Base-by-base conservation (phyloP, 306 rosid genomes). In the Dalbergia cochinchinensis region DNA sequence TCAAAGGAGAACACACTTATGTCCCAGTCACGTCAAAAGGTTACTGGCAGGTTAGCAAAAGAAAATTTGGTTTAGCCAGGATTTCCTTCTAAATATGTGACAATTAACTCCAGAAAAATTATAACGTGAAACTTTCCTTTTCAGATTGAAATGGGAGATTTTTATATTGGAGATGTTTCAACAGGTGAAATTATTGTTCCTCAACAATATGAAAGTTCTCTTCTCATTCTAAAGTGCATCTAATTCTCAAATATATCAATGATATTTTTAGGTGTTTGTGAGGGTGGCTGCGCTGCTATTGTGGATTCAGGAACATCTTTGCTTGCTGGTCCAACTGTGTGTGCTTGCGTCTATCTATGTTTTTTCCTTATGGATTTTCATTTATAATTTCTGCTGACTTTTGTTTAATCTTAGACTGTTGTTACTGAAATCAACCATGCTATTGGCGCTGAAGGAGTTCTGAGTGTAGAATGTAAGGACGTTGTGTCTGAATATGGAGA, bases 271-370 rank as follows among this genome's bases (percentile, higher is more conserved):
- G 98, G 97, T 80, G 88, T 88, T 59, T 92, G 97, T 67, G 82
- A 73, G 45, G 89, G 87, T 48, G 97, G 97, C 26, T 92, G 98
- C 82, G 94, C 91, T 83, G 96, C 94, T 66, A 81, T 90, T 80
- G 91, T 91, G 85, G 98, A 94, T 86, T 91, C 98, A 4, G 97
- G 97, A 84, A 91, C 97, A 48, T 94, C 98, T 81, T 86, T 94
- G 78, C 94, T 94, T 63, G 86, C 91, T 73, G 98, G 97, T 67
- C 98, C 98, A 80, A 91, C 95, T 2, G 98, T 94, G 89, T 69
- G 86, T 81, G 67, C 71, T 77, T 83, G 76, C 44, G 11, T 78
- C 79, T 61, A 69, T 69, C 35, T 50, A 47, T 0, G 14, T 14
- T 34, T 69, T 44, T 44, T 73, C 57, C 71, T 26, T 54, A 45